Conservation (phyloP, 805 yeast species). For the Zygosaccharomyces bailii region DNA sequence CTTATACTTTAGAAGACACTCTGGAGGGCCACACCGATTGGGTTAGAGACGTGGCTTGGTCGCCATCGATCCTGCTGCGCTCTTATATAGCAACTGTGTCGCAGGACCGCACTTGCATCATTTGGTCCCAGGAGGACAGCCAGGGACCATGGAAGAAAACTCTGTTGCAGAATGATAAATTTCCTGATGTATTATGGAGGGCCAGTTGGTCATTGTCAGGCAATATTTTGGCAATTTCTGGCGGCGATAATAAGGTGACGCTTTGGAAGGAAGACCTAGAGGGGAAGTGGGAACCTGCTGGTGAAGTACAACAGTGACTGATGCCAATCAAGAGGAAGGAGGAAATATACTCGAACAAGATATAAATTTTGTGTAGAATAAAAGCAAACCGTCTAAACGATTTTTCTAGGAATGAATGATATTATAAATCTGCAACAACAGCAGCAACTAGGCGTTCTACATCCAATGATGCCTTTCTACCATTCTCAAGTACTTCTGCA, state of each 20-base stretch:
- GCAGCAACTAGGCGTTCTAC: constrained; percentile 67
- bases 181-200: constrained; percentile 98
- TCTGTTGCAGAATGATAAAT: constrained; percentile 68
- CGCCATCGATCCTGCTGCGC: constrained; percentile 81
- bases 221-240: constrained; percentile 88
- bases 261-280: constrained; percentile 93
- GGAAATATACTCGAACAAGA: neutral
- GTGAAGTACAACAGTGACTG: constrained; percentile 77
- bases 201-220: constrained; percentile 97
- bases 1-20: constrained; percentile 68
- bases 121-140: constrained; percentile 83
- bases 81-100: constrained; percentile 95
- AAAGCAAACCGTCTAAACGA: neutral
- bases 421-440: constrained; percentile 45
- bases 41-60: constrained; percentile 99
- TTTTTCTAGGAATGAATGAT: neutral
- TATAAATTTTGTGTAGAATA: constrained; percentile 7
- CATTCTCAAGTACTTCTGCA: constrained; percentile 84
- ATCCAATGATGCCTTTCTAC: constrained; percentile 75
- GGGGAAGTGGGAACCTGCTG: constrained; percentile 97
- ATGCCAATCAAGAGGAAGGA: constrained; percentile 1
- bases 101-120: constrained; percentile 89
- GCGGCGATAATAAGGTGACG: constrained; percentile 94
- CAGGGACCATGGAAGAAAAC: constrained; percentile 78
- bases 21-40: constrained; percentile 93